Percentiles rank a stretch among this genome's conserved stretches.
Conservation (phyloP, 192 early-diverging fungal genomes). For the Linnemannia schmuckeri region DNA sequence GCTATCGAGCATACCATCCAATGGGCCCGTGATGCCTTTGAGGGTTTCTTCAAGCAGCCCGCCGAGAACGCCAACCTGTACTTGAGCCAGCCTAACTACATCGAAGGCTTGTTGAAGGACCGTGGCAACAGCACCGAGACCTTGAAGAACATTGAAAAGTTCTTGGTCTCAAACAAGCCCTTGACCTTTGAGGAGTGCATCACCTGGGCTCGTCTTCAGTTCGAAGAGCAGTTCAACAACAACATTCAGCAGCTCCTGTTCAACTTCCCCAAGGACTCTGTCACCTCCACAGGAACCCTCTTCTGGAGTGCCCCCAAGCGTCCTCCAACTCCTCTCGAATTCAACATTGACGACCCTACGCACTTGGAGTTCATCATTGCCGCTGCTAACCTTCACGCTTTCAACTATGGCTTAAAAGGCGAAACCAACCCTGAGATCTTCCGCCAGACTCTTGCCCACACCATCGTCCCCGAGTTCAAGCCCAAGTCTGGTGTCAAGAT, state of each 20-base stretch:
- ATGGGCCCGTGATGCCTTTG: conserved; percentile 98
- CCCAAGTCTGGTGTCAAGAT: conserved; percentile 97
- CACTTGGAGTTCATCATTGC: conserved; percentile 94
- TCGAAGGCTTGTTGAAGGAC: conserved; percentile 83
- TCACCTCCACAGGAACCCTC: conserved; percentile 87
- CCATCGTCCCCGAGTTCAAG: conserved; percentile 84
- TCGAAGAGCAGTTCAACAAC: conserved; percentile 96
- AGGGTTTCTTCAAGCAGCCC: conserved; percentile 91
- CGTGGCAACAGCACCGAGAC: conserved; percentile 84
- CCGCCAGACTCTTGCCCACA: conserved; percentile 66
- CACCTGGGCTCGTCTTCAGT: conserved; percentile 90
- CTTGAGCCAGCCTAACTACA: conserved; percentile 86
- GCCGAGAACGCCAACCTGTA: conserved; percentile 97
- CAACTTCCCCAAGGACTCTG: conserved; percentile 96
- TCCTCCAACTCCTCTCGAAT: conserved; percentile 85
- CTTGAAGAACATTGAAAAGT: conserved; percentile 80
- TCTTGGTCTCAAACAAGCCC: conserved; percentile 84
- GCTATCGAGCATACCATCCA: conserved; percentile 91
- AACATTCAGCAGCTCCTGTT: conserved; percentile 94
- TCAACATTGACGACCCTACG: conserved; percentile 79
- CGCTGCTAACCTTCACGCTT: conserved; percentile 94
- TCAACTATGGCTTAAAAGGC: conserved; percentile 95
- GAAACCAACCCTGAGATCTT: conserved; percentile 81
- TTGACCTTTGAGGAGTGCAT: conserved; percentile 93
- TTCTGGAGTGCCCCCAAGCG: conserved; percentile 99